phyloP scores from a whole-genome alignment of 768 basidiomycete genomes.

The Hemileccinum impolitum region DNA sequence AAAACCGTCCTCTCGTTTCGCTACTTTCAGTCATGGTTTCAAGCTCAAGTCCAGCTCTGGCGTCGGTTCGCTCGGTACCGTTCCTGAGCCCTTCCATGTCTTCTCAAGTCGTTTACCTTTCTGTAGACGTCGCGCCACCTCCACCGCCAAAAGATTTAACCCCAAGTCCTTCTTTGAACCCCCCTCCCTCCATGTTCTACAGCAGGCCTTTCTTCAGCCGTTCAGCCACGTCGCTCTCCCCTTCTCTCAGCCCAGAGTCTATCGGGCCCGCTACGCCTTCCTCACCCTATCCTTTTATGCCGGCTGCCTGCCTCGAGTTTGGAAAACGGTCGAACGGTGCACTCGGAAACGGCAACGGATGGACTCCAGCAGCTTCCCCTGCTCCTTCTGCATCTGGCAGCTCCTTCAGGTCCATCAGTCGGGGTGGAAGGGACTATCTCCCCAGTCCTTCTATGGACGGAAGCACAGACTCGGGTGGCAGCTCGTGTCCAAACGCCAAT shows the following conservation, averaged over 20 bases:
- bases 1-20: conserved; percentile 37
- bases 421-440: conserved; percentile 9
- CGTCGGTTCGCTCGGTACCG: not conserved
- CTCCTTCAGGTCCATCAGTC: conserved; percentile 16
- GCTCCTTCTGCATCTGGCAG: conserved; percentile 7
- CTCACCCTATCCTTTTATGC: not conserved
- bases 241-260: conserved; percentile 30
- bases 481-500: conserved; percentile 14
- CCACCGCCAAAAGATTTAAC: conserved; percentile 55
- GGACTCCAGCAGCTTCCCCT: conserved; percentile 9
- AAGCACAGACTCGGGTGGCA: conserved; percentile 23
- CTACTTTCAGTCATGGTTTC: conserved; percentile 34
- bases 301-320: not conserved
- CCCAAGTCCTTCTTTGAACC: conserved; percentile 1
- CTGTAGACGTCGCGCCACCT: conserved; percentile 32
- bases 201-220: conserved; percentile 37
- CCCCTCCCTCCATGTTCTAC: conserved; percentile 9
- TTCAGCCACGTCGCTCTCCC: conserved; percentile 47
- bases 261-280: conserved; percentile 16
- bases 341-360: no score
- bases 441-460: conserved; percentile 21
- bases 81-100: not conserved
- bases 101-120: no score
- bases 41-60: conserved; percentile 29
- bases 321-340: not conserved